Conservation (phyloP, 306 rosid species). For the Glycine soja region DNA sequence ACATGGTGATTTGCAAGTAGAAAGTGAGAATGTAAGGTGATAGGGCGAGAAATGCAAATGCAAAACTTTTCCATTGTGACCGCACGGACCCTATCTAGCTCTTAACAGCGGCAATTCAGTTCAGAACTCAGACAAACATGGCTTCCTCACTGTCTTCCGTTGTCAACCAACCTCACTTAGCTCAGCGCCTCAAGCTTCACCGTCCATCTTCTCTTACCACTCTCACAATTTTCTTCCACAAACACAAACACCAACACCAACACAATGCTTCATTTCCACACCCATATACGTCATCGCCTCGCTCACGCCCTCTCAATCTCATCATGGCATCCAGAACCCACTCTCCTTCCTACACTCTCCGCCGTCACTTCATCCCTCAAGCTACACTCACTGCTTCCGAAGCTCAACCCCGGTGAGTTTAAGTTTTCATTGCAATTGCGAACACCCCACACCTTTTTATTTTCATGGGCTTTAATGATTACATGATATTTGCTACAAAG, state of each 20-base stretch:
- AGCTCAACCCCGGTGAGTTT: conserved; percentile 65
- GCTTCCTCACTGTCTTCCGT: conserved; percentile 70
- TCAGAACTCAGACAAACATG: conserved; percentile 52
- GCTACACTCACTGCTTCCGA: conserved; percentile 67
- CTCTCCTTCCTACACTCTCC: conserved; percentile 55
- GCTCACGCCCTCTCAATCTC: conserved; percentile 37
- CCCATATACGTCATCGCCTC: conserved; percentile 34
- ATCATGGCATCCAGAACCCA: conserved; percentile 45
- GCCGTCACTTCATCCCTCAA: conserved; percentile 56
- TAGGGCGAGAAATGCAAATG: not conserved
- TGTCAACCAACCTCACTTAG: conserved; percentile 61
- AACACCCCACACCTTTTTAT: not conserved
- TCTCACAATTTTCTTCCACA: conserved; percentile 45
- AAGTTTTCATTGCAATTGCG: conserved; percentile 33
- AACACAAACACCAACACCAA: conserved; percentile 31
- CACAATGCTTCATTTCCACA: conserved; percentile 34
- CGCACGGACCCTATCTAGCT: conserved; percentile 51
- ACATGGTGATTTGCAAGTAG: too few relatives aligned
- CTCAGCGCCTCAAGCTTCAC: conserved; percentile 58
- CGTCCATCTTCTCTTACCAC: conserved; percentile 50
- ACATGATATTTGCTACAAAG: not conserved
- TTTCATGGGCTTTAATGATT: not conserved
- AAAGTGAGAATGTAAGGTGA: not conserved
- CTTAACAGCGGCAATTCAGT: conserved; percentile 1
- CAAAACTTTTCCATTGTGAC: not conserved